A percentile compares a stretch with the other conserved stretches of the same genome.
phyloP scores from a whole-genome alignment of 2,329 filamentous ascomycete genomes.

The Aureobasidium sp. region DNA sequence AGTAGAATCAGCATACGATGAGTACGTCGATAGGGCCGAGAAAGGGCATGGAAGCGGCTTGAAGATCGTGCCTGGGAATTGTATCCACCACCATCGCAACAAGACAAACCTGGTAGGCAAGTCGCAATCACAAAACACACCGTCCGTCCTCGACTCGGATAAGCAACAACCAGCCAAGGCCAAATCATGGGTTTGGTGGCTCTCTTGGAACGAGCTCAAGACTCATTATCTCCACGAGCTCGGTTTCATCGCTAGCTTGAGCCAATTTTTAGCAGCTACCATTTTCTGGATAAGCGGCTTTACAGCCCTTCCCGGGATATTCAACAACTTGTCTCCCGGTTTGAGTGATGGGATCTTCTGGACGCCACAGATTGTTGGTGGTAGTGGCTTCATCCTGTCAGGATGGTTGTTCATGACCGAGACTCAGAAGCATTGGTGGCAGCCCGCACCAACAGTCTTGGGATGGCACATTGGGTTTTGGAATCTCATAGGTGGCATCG shows the following conservation, averaged over 20 bases:
- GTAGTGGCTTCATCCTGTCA: conserved; percentile 52
- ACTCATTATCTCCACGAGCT: conserved; percentile 54
- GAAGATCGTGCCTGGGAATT: conserved; percentile 15
- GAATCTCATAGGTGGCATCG: conserved; percentile 56
- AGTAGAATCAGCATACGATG: conserved; percentile 36
- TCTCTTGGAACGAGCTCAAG: conserved; percentile 46
- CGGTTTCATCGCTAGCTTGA: conserved; percentile 53
- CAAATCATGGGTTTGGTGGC: conserved; percentile 50
- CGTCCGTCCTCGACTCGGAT: neutral
- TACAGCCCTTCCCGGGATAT: conserved; percentile 50
- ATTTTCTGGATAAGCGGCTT: conserved; percentile 59
- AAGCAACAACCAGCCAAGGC: neutral
- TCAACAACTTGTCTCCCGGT: conserved; percentile 39
- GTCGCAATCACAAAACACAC: neutral
- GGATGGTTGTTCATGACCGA: conserved; percentile 56
- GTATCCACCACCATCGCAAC: conserved; percentile 30
- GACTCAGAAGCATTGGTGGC: conserved; percentile 56
- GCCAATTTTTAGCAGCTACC: conserved; percentile 50
- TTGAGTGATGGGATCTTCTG: conserved; percentile 51
- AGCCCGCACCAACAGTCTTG: conserved; percentile 46
- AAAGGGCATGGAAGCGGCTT: neutral
- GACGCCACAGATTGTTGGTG: conserved; percentile 55
- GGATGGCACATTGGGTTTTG: conserved; percentile 61
- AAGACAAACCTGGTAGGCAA: conserved; percentile 25
- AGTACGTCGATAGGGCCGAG: conserved; percentile 5